Base-by-base conservation (phyloP, 2,329 filamentous ascomycete genomes). In the Fonsecaea pugnacius region DNA sequence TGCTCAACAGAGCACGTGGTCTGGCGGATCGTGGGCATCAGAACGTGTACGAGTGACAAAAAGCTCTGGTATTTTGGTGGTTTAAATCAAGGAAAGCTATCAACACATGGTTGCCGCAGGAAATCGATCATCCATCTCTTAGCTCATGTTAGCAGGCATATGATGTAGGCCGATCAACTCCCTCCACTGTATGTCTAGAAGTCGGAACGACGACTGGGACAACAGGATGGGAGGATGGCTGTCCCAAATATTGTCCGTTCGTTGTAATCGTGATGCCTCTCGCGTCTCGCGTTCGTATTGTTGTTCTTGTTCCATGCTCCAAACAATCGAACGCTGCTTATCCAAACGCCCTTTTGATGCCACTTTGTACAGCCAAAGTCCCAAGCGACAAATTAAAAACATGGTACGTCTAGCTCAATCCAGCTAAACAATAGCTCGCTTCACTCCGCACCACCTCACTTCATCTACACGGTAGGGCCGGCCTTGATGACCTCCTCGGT, bases 401-500 rank as follows among this genome's bases (percentile, higher is more conserved):
- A 51, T 50, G 56, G 38, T 48, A 54, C 33, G 46, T 18, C 43
- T 46, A 59, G 21, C 33, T 24, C 18, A 4, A 14, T 51, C 36
- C n/a, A 48, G 9, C 43, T 8, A 46, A 52, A 59, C 57, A 38
- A 51, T n/a, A 52, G 46, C 57, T 59, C 57, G 36, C 57, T 48
- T 52, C 24, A 24, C n/a, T 27, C 40, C 12, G 18, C 43, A 21
- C 27, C 14, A 18, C 38, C 10, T 48, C 21, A 10, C 24, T 50
- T 33, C 36, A 33, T 60, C 65, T 69, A 72, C 58, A 75, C 72
- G 52, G 75, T 70, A 53, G 79, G 79, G 48, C 78, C 79, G 59
- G 79, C 79, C 61, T 76, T 87, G 79, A 91, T 87, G 55, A 93
- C 91, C 40, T 94, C 91, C 72, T 85, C 83, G 35, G 91, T 93